Evolutionary conservation across 176 grass and related monocot genomes (phyloP).

Genomic region (Eragrostis nindensis): DNA sequence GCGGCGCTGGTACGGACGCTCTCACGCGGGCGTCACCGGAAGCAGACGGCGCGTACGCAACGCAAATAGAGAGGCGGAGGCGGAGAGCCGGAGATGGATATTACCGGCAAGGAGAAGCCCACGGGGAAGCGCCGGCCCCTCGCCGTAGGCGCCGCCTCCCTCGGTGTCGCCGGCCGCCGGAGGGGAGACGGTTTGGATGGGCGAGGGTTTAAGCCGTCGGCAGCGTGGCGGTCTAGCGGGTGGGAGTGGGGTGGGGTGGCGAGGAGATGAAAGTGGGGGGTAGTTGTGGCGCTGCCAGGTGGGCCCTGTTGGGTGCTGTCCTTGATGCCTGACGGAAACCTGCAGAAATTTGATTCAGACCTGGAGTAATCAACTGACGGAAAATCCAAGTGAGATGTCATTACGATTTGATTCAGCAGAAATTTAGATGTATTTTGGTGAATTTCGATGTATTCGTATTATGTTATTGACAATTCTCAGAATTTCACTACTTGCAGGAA

Average conservation of each 20-base stretch:
- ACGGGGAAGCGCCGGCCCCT: not conserved
- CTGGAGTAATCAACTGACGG: too few species aligned
- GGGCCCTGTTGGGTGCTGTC: not conserved
- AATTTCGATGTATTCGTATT: too few species aligned
- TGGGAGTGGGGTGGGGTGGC: not conserved
- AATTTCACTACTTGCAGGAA: too few species aligned
- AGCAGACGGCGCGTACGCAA: not conserved
- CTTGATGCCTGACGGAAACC: too few species aligned
- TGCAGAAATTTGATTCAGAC: too few species aligned
- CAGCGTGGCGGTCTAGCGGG: not conserved
- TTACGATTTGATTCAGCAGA: not conserved
- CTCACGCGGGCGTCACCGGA: not conserved
- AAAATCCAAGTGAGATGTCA: not conserved
- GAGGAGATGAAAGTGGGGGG: too few species aligned
- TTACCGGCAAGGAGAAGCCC: not conserved
- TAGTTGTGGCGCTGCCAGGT: too few species aligned
- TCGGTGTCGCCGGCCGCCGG: not conserved
- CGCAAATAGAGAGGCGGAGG: not conserved
- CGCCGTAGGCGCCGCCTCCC: not conserved
- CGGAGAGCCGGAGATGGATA: not conserved
- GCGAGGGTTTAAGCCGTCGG: constrained; percentile 1
- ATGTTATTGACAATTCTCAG: too few species aligned
- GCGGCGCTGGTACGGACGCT: not conserved
- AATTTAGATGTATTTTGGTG: not conserved
- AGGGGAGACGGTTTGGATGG: not conserved